Percentiles rank a stretch among this genome's conserved stretches.
Conservation (phyloP, 352 stramenopile species). For the Pythium dissimile region DNA sequence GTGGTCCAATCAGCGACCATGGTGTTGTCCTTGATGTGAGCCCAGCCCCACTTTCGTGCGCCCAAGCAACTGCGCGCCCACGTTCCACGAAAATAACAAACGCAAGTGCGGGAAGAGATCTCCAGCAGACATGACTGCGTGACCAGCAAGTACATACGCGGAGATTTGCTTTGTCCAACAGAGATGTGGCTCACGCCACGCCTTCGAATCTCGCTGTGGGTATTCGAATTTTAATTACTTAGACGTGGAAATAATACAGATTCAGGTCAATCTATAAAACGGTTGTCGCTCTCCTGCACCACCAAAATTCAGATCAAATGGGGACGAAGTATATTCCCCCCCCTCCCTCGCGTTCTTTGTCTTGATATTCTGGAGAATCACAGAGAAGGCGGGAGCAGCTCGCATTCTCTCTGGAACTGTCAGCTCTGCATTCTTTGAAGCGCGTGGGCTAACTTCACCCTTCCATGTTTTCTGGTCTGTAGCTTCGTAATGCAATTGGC, state of each 20-base stretch:
- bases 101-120: no score
- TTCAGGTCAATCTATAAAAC: no score
- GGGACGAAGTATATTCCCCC: no score
- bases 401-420: constrained; percentile 4
- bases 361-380: background rate
- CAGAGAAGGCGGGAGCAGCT: background rate
- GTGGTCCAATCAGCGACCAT: background rate
- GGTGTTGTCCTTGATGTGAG: background rate
- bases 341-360: background rate
- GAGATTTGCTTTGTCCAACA: no score
- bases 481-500: background rate
- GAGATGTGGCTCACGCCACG: no score
- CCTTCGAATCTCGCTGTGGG: no score
- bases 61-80: constrained; percentile 1
- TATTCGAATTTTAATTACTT: no score
- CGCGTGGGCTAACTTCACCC: background rate
- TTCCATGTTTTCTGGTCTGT: constrained; percentile 1
- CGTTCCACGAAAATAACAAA: constrained; percentile 10
- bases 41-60: background rate
- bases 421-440: constrained; percentile 10
- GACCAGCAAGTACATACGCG: no score
- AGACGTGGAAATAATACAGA: no score
- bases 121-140: constrained; percentile 3
- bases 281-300: background rate
- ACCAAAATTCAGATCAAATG: no score